Evolutionary conservation across 1,139 yeast genomes (phyloP), one percentile per base, ranked within the genome.

Genomic region (Saccharomycopsis hybrid): DNA sequence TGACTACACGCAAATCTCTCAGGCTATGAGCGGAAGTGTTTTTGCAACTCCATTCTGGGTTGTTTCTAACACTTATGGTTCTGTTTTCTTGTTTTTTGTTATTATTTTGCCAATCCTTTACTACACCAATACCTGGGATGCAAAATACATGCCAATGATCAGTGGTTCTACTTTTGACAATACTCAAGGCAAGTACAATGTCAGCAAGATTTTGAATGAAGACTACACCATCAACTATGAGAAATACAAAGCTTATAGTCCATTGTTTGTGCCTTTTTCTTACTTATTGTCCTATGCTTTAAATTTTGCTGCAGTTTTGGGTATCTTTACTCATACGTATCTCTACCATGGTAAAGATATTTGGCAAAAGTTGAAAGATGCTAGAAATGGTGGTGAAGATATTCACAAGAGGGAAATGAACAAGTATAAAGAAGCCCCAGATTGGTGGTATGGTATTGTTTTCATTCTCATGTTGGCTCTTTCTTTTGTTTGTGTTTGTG

Each of bases 11-110:
- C 76, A 73, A 56, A 63, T 76, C 46, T 44, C 54, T 2, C 52
- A 49, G 27, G 67, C 77, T 1, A 78, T 76, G 64, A 66, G 77
- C 54, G 80, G 82, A 18, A 74, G 83, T 28, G 87, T 90, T 7
- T 71, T 84, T 59, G 74, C 81, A 56, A 84, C 87, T 4, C 89
- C 90, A 36, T 78, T 80, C 48, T 69, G 76, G 49, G 76, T 82
- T 25, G 66, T 77, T 50, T 70, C 74, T 31, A 80, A 82, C 57
- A 71, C 77, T 53, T 67, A 74, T 37, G 59, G 69, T 5, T 73
- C 80, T 25, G 64, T 77, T 44, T 65, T 77, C 11, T 53, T 72
- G 38, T 63, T 75, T 11, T 70, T 70, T 49, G 76, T 74, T 69
- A 59, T 65, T 43, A 54, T 77, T 35, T 66, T 70, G 35, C 72